Conservation (phyloP, 345 rosid species). For the Leavenworthia alabamica region DNA sequence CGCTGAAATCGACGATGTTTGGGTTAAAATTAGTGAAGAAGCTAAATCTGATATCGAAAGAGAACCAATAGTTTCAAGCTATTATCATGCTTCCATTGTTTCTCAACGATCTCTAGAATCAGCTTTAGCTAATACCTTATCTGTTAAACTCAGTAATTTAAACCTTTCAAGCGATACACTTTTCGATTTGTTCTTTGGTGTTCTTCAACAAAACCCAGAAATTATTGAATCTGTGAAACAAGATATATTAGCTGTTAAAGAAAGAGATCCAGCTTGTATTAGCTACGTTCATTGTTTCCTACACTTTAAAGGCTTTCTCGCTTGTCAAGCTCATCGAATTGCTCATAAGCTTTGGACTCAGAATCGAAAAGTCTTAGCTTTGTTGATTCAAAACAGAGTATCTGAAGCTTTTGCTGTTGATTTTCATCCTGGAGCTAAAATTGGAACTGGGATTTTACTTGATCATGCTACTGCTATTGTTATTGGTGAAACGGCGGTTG, state of each 20-base stretch:
- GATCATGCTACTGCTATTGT: conserved; percentile 86
- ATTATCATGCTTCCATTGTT: conserved; percentile 57
- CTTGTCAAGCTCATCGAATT: conserved; percentile 72
- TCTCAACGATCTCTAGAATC: conserved; percentile 53
- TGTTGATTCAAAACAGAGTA: conserved; percentile 70
- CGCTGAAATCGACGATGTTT: conserved; percentile 34
- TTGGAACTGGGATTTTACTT: conserved; percentile 65
- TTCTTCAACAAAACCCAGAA: conserved; percentile 41
- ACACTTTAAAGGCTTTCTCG: conserved; percentile 72
- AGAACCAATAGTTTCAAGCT: conserved; percentile 67
- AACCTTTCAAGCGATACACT: conserved; percentile 52
- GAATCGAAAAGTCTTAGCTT: conserved; percentile 49
- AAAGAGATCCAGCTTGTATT: conserved; percentile 80
- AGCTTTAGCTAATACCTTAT: conserved; percentile 66
- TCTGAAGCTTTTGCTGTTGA: conserved; percentile 75
- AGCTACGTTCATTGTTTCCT: conserved; percentile 73
- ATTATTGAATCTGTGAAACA: conserved; percentile 48
- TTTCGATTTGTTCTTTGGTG: conserved; percentile 53
- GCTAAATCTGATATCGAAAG: conserved; percentile 52
- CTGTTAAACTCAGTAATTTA: conserved; percentile 57
- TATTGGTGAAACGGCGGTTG: conserved; percentile 87
- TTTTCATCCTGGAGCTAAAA: conserved; percentile 87
- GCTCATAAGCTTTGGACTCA: conserved; percentile 75
- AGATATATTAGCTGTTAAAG: conserved; percentile 62
- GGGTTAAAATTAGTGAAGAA: conserved; percentile 61